Evolutionary conservation across 2,329 filamentous ascomycete species (phyloP).

Genomic region (Zarea fungicola): DNA sequence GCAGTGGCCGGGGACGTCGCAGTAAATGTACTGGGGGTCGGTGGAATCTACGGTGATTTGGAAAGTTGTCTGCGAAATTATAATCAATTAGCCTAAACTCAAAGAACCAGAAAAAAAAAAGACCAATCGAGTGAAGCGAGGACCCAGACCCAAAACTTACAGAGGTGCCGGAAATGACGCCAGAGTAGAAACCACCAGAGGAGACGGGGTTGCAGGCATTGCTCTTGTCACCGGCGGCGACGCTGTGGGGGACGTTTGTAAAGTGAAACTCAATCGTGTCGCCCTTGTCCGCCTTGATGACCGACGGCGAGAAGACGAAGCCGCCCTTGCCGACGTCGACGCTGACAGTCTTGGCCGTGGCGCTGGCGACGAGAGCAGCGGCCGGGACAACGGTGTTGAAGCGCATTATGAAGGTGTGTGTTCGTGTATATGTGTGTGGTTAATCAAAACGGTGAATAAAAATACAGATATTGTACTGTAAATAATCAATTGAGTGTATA

Average conservation of each 20-base stretch:
- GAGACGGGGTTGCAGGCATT: conserved; percentile 40
- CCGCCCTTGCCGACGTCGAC: conserved; percentile 40
- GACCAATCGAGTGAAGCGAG: conserved; percentile 5
- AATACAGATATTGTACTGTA: too few species aligned
- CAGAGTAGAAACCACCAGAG: conserved; percentile 4
- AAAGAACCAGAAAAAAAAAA: too few species aligned
- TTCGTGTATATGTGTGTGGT: neutral
- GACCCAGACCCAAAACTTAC: conserved; percentile 1
- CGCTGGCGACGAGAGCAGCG: conserved; percentile 13
- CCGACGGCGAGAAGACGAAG: conserved; percentile 39
- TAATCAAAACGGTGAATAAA: too few species aligned
- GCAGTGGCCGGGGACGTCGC: conserved; percentile 23
- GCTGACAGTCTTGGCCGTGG: conserved; percentile 23
- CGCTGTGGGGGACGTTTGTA: conserved; percentile 44
- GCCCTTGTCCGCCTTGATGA: conserved; percentile 38
- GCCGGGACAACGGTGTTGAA: conserved; percentile 2
- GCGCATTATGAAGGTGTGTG: neutral
- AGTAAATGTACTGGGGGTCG: conserved; percentile 28
- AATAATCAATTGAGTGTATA: too few species aligned
- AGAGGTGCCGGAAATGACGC: neutral
- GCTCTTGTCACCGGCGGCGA: conserved; percentile 43
- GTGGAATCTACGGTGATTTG: conserved; percentile 25
- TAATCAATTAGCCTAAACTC: neutral
- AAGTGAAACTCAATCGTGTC: conserved; percentile 52
- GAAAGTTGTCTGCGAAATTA: conserved; percentile 15